Base-by-base conservation (phyloP, 306 rosid species). In the Malus orientalis region DNA sequence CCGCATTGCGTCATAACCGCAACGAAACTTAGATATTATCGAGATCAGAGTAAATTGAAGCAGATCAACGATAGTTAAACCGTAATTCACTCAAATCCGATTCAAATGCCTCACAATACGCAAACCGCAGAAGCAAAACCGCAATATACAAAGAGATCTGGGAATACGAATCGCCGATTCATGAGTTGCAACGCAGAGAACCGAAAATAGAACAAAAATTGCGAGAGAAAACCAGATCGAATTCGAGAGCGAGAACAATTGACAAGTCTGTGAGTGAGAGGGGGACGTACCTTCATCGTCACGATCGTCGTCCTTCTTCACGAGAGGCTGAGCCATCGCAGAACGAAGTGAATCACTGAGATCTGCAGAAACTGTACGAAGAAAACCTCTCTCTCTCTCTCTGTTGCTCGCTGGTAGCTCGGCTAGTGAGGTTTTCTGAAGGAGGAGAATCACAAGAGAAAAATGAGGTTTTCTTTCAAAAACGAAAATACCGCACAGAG, bases 251-350 rank as follows among this genome's bases (percentile, higher is more conserved):
- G 71, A 19, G 4, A 68, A 74, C n/a, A 36, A 64, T 13, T 14
- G 67, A 30, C 2, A 8, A n/a, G 61, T 60, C 8, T 66, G 54
- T n/a, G 71, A 38, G 64, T 22, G 77, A 60, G n/a, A 70, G 71
- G 74, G 18, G 71, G 74, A 5, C 67, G 61, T 70, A 96, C 99
- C 96, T 92, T 96, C 99, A 61, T 96, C 99, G 83, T 95, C 98
- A 22, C 95, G 97, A 89, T 95, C 99, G 86, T 95, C 98, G 85
- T 95, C 99, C 80, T 95, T 95, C 98, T 95, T 95, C 69, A 87
- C 91, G 25, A 90, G 84, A n/a, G 97, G 93, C 86, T 95, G 97
- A 84, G 97, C 99, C 99, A 95, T 95, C 63, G 45, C 75, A 30
- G 61, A 76, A 70, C 81, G n/a, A 29, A 74, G 64, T 67, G 84